Conservation (phyloP, 371 early-diverging fungal genomes). For the Saksenaea vasiformis region DNA sequence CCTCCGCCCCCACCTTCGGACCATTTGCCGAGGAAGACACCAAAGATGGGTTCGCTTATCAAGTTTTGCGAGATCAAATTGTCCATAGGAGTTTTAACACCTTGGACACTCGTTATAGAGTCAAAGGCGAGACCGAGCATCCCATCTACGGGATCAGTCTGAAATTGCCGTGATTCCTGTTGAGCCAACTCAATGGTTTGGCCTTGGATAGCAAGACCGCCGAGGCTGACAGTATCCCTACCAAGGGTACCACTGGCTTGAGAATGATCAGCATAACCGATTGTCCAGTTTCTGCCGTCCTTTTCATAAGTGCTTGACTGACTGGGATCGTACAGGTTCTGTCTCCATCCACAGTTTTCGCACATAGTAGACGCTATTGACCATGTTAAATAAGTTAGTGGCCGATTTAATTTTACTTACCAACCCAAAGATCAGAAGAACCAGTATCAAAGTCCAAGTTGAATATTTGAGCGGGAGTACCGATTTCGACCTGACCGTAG, state of each 20-base stretch:
- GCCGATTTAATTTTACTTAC: conserved; percentile 12
- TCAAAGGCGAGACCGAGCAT: conserved; percentile 44
- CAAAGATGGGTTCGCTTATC: conserved; percentile 38
- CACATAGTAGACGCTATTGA: conserved; percentile 17
- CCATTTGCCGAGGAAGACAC: conserved; percentile 44
- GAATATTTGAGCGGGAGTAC: conserved; percentile 67
- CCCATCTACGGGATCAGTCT: conserved; percentile 41
- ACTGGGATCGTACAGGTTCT: conserved; percentile 19
- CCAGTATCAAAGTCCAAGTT: conserved; percentile 76
- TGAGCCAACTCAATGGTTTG: conserved; percentile 43
- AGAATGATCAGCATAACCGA: conserved; percentile 48
- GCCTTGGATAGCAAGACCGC: conserved; percentile 37
- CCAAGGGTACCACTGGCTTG: conserved; percentile 33
- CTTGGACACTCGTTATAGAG: conserved; percentile 35
- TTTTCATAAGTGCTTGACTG: conserved; percentile 24
- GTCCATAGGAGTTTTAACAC: conserved; percentile 41
- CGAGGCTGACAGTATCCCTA: conserved; percentile 40
- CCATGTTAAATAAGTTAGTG: no score
- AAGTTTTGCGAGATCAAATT: conserved; percentile 43
- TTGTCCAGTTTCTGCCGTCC: conserved; percentile 34
- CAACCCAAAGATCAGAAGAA: conserved; percentile 66
- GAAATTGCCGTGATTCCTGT: conserved; percentile 30
- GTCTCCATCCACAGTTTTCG: not conserved
- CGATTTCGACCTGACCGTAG: conserved; percentile 60
- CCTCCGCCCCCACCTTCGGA: conserved; percentile 53